Conservation (phyloP, 148 eudicot species). For the Rhododendron simsii region DNA sequence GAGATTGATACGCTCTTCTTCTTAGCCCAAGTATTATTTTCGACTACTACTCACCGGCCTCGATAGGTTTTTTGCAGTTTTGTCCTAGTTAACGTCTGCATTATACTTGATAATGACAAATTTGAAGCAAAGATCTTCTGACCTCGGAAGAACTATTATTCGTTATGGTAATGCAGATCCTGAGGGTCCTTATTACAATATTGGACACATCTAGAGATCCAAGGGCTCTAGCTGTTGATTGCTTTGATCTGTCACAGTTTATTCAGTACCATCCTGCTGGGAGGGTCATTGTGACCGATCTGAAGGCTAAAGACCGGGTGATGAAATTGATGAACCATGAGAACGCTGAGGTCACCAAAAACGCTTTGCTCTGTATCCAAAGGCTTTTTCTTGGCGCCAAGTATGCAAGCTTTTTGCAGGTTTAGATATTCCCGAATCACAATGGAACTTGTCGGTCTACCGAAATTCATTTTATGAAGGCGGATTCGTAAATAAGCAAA, state of each 20-base stretch:
- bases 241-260: conserved; percentile 94
- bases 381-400: conserved; percentile 99
- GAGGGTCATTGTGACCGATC: conserved; percentile 74
- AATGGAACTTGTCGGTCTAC: neutral
- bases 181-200: conserved; percentile 86
- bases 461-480: neutral
- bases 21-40: neutral
- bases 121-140: neutral
- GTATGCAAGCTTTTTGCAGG: conserved; percentile 97
- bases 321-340: conserved; percentile 95
- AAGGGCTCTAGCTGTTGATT: conserved; percentile 84
- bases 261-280: conserved; percentile 97
- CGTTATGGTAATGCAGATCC: conserved; percentile 40
- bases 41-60: neutral
- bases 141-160: neutral
- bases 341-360: conserved; percentile 88
- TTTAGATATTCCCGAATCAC: conserved; percentile 20
- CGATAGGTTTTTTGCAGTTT: neutral
- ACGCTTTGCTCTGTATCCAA: conserved; percentile 86
- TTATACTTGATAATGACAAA: neutral
- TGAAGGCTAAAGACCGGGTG: conserved; percentile 91
- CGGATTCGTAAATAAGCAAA: conserved; percentile 2
- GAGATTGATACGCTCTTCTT: neutral
- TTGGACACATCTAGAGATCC: conserved; percentile 78
- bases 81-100: neutral